Percentiles rank a stretch among this genome's conserved stretches.
Conservation (phyloP, 2,329 filamentous ascomycete species). For the Fusarium azukiicola region DNA sequence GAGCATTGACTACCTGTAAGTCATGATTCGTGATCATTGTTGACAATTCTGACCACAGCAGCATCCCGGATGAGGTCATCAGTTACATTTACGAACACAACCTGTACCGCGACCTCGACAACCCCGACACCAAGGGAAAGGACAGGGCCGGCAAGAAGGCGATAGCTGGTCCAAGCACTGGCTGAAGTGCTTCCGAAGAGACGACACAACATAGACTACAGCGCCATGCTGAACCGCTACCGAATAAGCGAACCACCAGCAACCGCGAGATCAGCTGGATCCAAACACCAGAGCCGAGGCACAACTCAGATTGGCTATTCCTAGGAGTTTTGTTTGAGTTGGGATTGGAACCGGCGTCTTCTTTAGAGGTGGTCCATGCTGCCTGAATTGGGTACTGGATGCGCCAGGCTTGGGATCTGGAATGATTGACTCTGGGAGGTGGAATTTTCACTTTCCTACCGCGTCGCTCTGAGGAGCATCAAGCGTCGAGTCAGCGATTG, state of each 20-base stretch:
- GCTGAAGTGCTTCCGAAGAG: constrained; percentile 45
- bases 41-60: constrained; percentile 36
- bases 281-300: constrained; percentile 30
- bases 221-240: constrained; percentile 21
- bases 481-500: constrained; percentile 42
- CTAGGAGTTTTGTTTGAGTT: constrained; percentile 34
- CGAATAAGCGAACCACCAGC: constrained; percentile 29
- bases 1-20: constrained; percentile 85
- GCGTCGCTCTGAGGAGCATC: constrained; percentile 41
- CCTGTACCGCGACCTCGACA: constrained; percentile 77
- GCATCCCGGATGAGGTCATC: constrained; percentile 85
- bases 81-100: constrained; percentile 85
- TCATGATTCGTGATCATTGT: neutral
- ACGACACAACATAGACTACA: constrained; percentile 32
- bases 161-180: constrained; percentile 52
- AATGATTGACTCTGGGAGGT: constrained; percentile 40
- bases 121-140: constrained; percentile 53
- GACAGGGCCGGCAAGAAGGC: constrained; percentile 40
- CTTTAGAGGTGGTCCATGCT: constrained; percentile 36
- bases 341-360: constrained; percentile 34
- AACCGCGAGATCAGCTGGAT: constrained; percentile 33
- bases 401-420: constrained; percentile 35
- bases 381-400: constrained; percentile 25
- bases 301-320: constrained; percentile 31
- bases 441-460: constrained; percentile 47